phyloP scores from a whole-genome alignment of 2,329 filamentous ascomycete species.

The Cladophialophora yegresii region DNA sequence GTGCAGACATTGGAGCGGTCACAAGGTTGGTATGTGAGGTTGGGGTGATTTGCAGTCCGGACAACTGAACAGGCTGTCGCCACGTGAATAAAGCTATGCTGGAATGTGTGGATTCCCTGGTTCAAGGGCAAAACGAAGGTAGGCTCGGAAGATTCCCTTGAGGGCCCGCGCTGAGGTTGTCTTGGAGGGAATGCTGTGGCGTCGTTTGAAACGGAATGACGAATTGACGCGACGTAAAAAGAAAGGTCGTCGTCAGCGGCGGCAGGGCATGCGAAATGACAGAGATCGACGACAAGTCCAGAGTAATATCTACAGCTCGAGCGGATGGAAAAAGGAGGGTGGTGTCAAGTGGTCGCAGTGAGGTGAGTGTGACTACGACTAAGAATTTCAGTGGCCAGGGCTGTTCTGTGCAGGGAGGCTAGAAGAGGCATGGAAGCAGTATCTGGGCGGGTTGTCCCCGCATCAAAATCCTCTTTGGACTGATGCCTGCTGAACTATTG shows the following conservation, averaged over 20 bases:
- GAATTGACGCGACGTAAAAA: not conserved
- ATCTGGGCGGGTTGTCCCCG: not conserved
- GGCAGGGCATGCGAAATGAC: not conserved
- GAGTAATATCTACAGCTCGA: constrained; percentile 2
- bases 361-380: constrained; percentile 12
- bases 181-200: constrained; percentile 29
- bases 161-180: constrained; percentile 17
- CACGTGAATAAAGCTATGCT: constrained; percentile 7
- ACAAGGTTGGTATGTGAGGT: constrained; percentile 9
- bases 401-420: constrained; percentile 3
- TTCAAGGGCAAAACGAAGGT: constrained; percentile 8
- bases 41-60: not conserved
- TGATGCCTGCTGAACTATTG: not conserved
- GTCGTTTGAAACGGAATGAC: constrained; percentile 11
- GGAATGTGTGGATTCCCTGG: constrained; percentile 21
- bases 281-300: not conserved
- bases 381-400: constrained; percentile 10
- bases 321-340: not conserved
- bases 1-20: constrained; percentile 18
- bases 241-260: not conserved
- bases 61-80: constrained; percentile 11
- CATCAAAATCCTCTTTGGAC: not conserved
- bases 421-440: constrained; percentile 11
- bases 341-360: constrained; percentile 1
- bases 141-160: not conserved